Base-by-base conservation (phyloP, 164 flowering plant genomes). In the Vitis rupestris region DNA sequence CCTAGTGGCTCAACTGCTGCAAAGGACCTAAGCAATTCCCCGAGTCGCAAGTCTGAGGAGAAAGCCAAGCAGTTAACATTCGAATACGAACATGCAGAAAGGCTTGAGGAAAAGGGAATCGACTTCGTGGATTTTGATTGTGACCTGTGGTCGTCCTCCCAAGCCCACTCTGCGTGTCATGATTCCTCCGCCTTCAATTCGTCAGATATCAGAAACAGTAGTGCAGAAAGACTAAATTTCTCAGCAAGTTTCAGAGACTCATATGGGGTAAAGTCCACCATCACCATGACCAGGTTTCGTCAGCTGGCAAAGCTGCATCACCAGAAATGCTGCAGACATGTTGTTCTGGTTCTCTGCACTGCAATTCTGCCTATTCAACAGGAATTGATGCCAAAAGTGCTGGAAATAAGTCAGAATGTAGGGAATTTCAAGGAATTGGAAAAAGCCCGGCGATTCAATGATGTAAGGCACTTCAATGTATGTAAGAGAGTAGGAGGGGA, bases 61-160 rank as follows among this genome's bases (percentile, higher is more conserved):
- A 91, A 86, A 72, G 98, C 94, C 27, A 96, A 96, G 78, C 77
- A 87, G 69, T 87, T 96, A 29, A 89, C 93, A 57, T 86, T 96
- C 17, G 92, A 93, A 59, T 96, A 93, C 67, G 93, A 94, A 23
- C 72, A 79, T 29, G 72, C 84, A 9, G 90, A 88, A 79, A 89
- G 83, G 51, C 4, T 19, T 4, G 80, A 61, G 10, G 88, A 72
- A 15, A 81, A 59, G 53, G 75, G 63, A 3, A 50, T 70, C 1
- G 71, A 59, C 29, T 6, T 63, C 0, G 54, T 64, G 31, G 93
- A 93, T 65, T 78, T 85, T 48, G 90, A 89, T 69, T 84, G 79
- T 1, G 94, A 84, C 1, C 78, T 51, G 30, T 86, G 87, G 85
- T 85, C 93, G 17, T 80, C 88, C 58, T 88, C 95, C 2, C 91